Evolutionary conservation across 2,329 filamentous ascomycete genomes (phyloP), one percentile per base, ranked within the genome.

Genomic region (Alternaria sp.): DNA sequence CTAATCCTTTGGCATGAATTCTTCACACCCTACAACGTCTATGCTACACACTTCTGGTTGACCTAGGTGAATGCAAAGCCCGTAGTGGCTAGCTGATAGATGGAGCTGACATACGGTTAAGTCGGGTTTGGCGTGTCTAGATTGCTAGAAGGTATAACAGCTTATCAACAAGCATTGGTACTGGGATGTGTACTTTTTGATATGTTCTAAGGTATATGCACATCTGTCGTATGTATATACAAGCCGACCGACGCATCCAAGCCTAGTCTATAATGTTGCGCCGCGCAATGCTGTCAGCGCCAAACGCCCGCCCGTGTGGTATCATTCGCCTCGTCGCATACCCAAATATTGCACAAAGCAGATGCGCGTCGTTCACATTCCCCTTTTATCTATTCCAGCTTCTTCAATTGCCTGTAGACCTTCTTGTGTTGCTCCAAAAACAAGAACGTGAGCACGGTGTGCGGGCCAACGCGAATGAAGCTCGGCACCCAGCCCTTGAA

Each of bases 401-500:
- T 51, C 15, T 77, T 74, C n/a, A 74, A 50, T 52, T 74, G 60
- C 46, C 83, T 85, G 81, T 93, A 96, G 25, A 89, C 79, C 80
- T 90, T 92, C 83, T 94, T 93, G 80, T 97, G 93, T 78, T 93
- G 89, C 79, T 97, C 93, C 75, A 97, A 79, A 79, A 96, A 94
- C 74, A 97, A 78, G 79, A 97, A 94, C 36, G 93, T 97, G 72
- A 91, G 90, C 64, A 97, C 91, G 8, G 93, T 97, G 83, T 97
- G 93, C 36, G 88, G 88, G 3, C 88, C 88, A 19, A 90, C 77
- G 8, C 88, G 83, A 60, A 90, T 88, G 68, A 90, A 90, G 75
- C 88, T 90, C n/a, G 93, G 93, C 50, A 94, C 89, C 92, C 93
- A 96, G 64, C 93, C 93, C 79, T 92, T 92, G 81, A 96, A 96